Conservation (phyloP, 2,329 filamentous ascomycete species). For the Byssothecium circinans region DNA sequence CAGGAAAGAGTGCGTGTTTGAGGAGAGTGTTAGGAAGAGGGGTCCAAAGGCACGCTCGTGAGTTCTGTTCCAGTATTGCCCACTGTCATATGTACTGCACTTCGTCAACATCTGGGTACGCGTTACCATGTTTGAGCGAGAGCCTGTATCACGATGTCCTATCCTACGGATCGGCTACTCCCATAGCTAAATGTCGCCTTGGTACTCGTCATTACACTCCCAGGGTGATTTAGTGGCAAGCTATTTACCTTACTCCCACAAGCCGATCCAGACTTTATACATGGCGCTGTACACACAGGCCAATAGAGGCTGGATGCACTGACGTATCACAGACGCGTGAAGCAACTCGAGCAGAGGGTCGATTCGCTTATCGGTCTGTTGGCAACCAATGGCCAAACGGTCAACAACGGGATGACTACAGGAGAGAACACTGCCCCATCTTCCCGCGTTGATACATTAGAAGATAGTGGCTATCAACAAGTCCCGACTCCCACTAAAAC, state of each 20-base stretch:
- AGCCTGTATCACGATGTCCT: no score
- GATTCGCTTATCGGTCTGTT: constrained; percentile 26
- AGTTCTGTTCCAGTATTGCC: constrained; percentile 7
- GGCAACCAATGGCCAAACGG: constrained; percentile 9
- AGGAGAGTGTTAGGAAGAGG: constrained; percentile 15
- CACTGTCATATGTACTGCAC: no score
- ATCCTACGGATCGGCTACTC: no score
- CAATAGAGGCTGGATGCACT: constrained; percentile 1
- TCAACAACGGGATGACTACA: not conserved
- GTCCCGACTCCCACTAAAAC: constrained; percentile 1
- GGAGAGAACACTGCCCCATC: not conserved
- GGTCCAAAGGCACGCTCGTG: constrained; percentile 27
- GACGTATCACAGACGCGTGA: constrained; percentile 19
- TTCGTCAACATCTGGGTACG: no score
- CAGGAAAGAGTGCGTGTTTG: constrained; percentile 22
- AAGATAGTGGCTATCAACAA: not conserved
- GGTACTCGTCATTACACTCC: no score
- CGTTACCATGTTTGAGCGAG: no score
- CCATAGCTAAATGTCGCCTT: no score
- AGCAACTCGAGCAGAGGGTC: constrained; percentile 27
- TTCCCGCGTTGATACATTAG: not conserved
- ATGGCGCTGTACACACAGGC: no score
- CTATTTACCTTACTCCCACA: no score
- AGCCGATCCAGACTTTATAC: no score
- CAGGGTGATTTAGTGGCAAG: no score